Evolutionary conservation across 345 rosid genomes (phyloP).

Genomic region (Luvunga scandens): DNA sequence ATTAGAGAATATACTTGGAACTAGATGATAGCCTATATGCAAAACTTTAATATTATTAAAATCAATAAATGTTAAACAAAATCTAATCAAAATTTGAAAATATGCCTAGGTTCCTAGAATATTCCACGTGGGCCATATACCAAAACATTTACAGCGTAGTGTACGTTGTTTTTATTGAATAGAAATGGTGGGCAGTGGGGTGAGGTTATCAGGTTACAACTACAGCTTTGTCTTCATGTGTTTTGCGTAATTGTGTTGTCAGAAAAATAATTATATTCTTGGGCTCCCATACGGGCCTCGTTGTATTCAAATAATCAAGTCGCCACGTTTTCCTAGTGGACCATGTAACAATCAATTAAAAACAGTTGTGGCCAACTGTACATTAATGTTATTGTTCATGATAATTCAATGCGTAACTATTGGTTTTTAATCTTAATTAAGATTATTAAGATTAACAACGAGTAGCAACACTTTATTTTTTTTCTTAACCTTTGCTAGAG

Average conservation of each 20-base stretch:
- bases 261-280: too few species aligned
- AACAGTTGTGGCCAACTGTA: background rate
- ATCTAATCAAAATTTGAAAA: background rate
- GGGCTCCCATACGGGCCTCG: background rate
- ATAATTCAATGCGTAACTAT: background rate
- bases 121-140: conserved; percentile 25
- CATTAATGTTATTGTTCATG: background rate
- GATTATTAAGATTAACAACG: background rate
- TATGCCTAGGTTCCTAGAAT: conserved; percentile 19
- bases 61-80: background rate
- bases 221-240: background rate
- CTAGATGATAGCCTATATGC: conserved; percentile 3
- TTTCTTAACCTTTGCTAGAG: background rate
- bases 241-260: background rate
- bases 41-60: too few species aligned
- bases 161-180: background rate
- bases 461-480: background rate
- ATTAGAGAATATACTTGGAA: conserved; percentile 28
- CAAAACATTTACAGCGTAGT: background rate
- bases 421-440: background rate
- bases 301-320: background rate
- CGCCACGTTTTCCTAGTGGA: background rate
- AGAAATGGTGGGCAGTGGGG: background rate
- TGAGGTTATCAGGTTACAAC: background rate
- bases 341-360: background rate